phyloP scores from a whole-genome alignment of 148 eudicot genomes.

The Arctostaphylos glauca region DNA sequence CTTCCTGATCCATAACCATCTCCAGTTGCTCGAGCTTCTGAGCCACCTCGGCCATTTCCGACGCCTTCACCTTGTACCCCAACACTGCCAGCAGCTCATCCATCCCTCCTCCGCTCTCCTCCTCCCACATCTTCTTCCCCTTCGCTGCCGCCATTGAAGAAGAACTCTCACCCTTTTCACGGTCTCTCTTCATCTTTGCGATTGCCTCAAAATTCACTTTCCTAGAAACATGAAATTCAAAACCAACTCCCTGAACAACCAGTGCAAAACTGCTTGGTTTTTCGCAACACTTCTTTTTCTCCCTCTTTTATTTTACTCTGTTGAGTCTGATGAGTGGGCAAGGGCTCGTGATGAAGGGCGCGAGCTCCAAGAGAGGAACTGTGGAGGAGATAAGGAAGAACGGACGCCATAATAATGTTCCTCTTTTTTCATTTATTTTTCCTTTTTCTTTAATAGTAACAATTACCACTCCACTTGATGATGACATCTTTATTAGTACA shows the following conservation, averaged over 20 bases:
- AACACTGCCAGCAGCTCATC: constrained; percentile 75
- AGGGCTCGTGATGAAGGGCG: constrained; percentile 44
- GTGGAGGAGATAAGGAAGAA: constrained; percentile 36
- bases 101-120: constrained; percentile 40
- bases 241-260: neutral
- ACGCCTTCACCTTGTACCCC: constrained; percentile 74
- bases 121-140: constrained; percentile 44
- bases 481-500: neutral
- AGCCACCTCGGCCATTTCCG: constrained; percentile 79
- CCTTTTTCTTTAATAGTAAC: too few species aligned
- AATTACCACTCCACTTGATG: neutral
- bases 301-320: neutral
- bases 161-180: constrained; percentile 19
- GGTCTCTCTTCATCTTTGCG: constrained; percentile 42
- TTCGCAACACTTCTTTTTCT: constrained; percentile 16
- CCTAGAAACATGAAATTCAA: constrained; percentile 5
- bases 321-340: neutral
- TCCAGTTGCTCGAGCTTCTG: constrained; percentile 72
- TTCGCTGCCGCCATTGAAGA: constrained; percentile 22
- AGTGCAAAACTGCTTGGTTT: constrained; percentile 19
- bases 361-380: constrained; percentile 50
- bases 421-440: neutral
- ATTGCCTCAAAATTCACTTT: neutral
- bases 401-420: constrained; percentile 17
- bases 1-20: constrained; percentile 56